Conservation (phyloP, 192 early-diverging fungal species). For the Hyaloraphidium curvatum region DNA sequence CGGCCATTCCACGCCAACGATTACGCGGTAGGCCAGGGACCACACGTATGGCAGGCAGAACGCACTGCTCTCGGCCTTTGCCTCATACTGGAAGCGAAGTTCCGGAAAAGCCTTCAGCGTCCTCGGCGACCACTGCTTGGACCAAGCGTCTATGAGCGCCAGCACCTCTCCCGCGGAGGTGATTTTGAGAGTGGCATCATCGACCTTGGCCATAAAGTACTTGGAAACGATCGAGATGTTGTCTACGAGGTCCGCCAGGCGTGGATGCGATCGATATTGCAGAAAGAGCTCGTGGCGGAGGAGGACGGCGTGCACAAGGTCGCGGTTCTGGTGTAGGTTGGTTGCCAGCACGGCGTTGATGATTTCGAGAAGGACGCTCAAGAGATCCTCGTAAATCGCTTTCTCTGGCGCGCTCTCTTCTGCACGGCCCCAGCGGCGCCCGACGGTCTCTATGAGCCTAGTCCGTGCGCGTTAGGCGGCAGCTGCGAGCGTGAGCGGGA, state of each 20-base stretch:
- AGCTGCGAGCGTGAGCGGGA: too few species aligned
- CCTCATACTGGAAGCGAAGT: constrained; percentile 50
- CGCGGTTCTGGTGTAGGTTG: constrained; percentile 38
- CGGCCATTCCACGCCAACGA: too few species aligned
- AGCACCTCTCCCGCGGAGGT: constrained; percentile 41
- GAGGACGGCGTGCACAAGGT: constrained; percentile 48
- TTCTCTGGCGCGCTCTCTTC: constrained; percentile 21
- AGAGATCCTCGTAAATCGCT: constrained; percentile 41
- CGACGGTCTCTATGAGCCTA: too few species aligned
- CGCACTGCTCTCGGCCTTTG: constrained; percentile 26
- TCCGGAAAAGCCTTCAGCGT: constrained; percentile 32
- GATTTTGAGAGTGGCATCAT: constrained; percentile 39
- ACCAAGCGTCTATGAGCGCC: constrained; percentile 36
- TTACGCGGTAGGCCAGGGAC: too few species aligned
- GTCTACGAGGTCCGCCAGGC: constrained; percentile 33
- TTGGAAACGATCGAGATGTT: constrained; percentile 47
- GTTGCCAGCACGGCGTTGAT: constrained; percentile 44
- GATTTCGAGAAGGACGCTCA: constrained; percentile 45
- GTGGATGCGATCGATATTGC: constrained; percentile 23
- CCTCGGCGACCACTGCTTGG: constrained; percentile 38
- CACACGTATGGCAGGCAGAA: constrained; percentile 56
- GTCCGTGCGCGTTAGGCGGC: too few species aligned
- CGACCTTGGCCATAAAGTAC: constrained; percentile 39
- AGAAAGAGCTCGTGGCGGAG: constrained; percentile 44
- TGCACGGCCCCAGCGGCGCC: too few species aligned